Conservation (phyloP, 108 stramenopile genomes). For the Cyclotella choctawhatcheeana region DNA sequence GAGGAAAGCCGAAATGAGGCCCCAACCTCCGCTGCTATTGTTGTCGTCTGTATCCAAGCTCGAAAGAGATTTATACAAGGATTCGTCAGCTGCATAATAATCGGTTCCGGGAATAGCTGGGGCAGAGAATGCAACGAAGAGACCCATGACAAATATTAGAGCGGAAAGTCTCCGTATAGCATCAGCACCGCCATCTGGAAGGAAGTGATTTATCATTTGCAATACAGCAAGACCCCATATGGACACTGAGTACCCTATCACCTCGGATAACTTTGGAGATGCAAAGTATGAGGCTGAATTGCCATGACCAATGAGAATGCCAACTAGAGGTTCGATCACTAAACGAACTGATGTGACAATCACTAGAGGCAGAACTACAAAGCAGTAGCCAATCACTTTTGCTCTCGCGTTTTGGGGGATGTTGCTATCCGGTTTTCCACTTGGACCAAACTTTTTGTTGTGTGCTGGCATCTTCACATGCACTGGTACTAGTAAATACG, state of each 20-base stretch:
- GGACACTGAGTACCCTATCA: constrained; percentile 62
- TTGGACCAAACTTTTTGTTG: constrained; percentile 42
- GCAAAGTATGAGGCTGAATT: constrained; percentile 56
- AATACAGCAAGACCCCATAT: constrained; percentile 79
- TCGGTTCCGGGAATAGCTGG: constrained; percentile 63
- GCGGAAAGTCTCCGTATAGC: constrained; percentile 70
- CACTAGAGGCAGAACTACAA: constrained; percentile 59
- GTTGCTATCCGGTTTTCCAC: constrained; percentile 34
- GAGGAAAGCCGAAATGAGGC: constrained; percentile 66
- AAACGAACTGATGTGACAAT: constrained; percentile 58
- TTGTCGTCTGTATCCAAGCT: constrained; percentile 28
- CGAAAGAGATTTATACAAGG: constrained; percentile 50
- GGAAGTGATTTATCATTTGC: constrained; percentile 71
- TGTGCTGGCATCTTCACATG: constrained; percentile 52
- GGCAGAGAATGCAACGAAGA: constrained; percentile 67
- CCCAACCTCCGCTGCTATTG: constrained; percentile 72
- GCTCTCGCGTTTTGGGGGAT: constrained; percentile 41
- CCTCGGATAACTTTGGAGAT: constrained; percentile 66
- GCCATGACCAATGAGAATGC: constrained; percentile 54
- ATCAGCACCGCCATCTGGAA: constrained; percentile 83
- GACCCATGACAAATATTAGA: constrained; percentile 63
- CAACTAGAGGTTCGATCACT: constrained; percentile 65
- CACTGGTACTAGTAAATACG: constrained; percentile 60
- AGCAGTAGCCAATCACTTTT: constrained; percentile 53
- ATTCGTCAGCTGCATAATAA: constrained; percentile 1